These are phyloP conservation scores for Strobilomyces confusus DNA, from an alignment of 768 basidiomycete species.

Conservation along the genomic window DNA sequence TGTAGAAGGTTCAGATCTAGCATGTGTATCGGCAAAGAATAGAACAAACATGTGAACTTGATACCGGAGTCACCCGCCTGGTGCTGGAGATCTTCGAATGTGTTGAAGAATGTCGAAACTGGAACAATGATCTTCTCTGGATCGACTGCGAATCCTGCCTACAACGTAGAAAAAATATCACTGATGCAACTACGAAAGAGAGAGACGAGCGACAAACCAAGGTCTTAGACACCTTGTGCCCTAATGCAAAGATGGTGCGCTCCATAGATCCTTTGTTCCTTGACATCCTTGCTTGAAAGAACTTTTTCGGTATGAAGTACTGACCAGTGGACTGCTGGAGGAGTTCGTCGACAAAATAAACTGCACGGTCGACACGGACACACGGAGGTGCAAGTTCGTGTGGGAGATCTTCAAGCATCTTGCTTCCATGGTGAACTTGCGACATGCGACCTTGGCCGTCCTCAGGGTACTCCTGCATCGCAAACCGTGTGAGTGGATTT, in stretches of 20 bases:
- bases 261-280: not conserved
- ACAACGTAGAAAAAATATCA: not conserved
- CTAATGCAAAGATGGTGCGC: not conserved
- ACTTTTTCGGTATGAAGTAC: not conserved
- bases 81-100: constrained; percentile 11
- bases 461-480: not conserved
- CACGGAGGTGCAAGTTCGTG: not conserved
- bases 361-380: not conserved
- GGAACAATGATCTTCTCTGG: constrained; percentile 1
- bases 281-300: not conserved
- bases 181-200: too few species aligned
- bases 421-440: not conserved
- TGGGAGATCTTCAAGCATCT: not conserved
- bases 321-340: not conserved
- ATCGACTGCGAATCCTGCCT: constrained; percentile 13
- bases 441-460: not conserved
- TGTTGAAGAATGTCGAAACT: constrained; percentile 8
- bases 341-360: not conserved
- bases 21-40: too few species aligned
- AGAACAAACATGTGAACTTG: too few species aligned
- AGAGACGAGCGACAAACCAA: not conserved
- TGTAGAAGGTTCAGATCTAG: not conserved
- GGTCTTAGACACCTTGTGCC: constrained; percentile 5
- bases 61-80: not conserved
- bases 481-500: not conserved